A percentile compares a stretch with the other conserved stretches of the same genome.
Conservation (phyloP, 2,329 filamentous ascomycete genomes). For the Claviceps cyperi region DNA sequence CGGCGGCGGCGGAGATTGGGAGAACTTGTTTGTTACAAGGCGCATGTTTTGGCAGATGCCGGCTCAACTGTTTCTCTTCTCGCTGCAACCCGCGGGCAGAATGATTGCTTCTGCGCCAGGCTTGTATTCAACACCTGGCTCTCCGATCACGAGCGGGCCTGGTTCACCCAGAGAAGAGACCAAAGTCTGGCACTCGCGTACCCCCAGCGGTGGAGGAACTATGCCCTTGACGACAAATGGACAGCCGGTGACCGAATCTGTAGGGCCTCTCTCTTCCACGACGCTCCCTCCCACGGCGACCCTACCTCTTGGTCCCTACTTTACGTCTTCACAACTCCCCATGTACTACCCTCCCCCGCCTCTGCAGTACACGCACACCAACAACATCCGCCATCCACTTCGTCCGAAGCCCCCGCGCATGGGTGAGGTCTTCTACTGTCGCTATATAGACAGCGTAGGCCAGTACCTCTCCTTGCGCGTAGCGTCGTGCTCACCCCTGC, state of each 20-base stretch:
- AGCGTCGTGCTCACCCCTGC: constrained; percentile 51
- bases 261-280: constrained; percentile 24
- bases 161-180: constrained; percentile 9
- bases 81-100: constrained; percentile 45
- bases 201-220: constrained; percentile 4
- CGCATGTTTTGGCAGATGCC: constrained; percentile 88
- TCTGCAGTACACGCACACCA: constrained; percentile 65
- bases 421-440: constrained; percentile 81
- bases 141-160: constrained; percentile 17
- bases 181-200: constrained; percentile 5
- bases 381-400: constrained; percentile 69
- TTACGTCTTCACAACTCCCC: constrained; percentile 69
- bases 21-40: constrained; percentile 66
- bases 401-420: constrained; percentile 80
- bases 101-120: constrained; percentile 11
- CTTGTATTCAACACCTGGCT: constrained; percentile 39
- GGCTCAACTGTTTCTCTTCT: constrained; percentile 75
- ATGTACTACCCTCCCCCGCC: constrained; percentile 83
- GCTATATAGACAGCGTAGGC: constrained; percentile 66
- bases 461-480: constrained; percentile 85
- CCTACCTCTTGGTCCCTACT: constrained; percentile 53
- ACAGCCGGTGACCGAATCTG: constrained; percentile 22
- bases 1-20: constrained; percentile 52
- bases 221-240: constrained; percentile 7
- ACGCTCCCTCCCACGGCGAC: constrained; percentile 19